A percentile compares a stretch with the other conserved stretches of the same genome.
Evolutionary conservation across 345 rosid genomes (phyloP).

Genomic region (Eutrema yunnanense): DNA sequence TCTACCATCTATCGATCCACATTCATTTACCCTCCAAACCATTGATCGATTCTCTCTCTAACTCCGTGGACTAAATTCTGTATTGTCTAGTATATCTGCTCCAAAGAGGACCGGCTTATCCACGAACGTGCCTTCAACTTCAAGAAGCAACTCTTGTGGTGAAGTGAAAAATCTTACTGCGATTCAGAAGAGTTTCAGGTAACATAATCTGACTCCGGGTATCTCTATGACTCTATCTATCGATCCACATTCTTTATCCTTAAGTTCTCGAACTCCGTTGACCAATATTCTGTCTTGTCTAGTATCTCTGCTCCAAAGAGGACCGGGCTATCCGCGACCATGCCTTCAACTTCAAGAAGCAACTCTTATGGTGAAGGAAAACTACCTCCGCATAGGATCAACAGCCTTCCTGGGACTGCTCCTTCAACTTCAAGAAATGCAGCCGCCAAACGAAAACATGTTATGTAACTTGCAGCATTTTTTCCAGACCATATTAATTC

Average conservation of each 20-base stretch:
- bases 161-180: conserved; percentile 62
- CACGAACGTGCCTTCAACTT: conserved; percentile 1
- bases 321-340: background rate
- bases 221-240: background rate
- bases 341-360: conserved; percentile 19
- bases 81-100: conserved; percentile 23
- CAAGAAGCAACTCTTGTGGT: conserved; percentile 3
- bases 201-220: background rate
- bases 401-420: background rate
- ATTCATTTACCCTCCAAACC: background rate
- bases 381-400: conserved; percentile 14
- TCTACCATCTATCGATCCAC: background rate
- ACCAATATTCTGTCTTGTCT: background rate
- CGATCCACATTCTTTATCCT: background rate
- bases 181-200: conserved; percentile 57
- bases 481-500: background rate
- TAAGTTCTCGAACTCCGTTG: background rate
- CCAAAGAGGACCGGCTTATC: conserved; percentile 8
- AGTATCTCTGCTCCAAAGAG: conserved; percentile 28
- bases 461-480: background rate
- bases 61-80: background rate
- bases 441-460: conserved; percentile 9
- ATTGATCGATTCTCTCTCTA: background rate
- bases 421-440: conserved; percentile 14
- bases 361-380: background rate